These are phyloP conservation scores for Nicotiana otophora DNA, from an alignment of 257 asterid genomes.

Conservation along the genomic window DNA sequence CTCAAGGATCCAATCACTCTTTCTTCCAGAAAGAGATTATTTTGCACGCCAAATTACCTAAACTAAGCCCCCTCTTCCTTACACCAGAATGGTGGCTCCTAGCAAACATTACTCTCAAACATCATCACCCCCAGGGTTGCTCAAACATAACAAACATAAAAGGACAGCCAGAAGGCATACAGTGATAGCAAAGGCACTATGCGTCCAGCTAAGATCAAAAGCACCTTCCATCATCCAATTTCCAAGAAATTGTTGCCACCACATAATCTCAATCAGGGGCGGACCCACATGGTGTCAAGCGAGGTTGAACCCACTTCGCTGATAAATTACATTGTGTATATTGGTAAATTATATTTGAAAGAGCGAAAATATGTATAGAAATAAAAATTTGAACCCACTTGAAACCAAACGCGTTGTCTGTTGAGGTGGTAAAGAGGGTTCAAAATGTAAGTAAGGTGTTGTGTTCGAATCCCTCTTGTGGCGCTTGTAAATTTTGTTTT, in stretches of 20 bases:
- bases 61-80: background rate
- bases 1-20: background rate
- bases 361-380: too few species aligned
- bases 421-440: too few species aligned
- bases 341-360: too few species aligned
- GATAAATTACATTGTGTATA: too few species aligned
- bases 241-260: constrained; percentile 1
- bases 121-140: background rate
- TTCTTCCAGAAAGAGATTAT: background rate
- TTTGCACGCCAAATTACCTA: background rate
- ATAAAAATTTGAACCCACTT: too few species aligned
- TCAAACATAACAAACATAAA: background rate
- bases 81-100: background rate
- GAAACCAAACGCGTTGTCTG: too few species aligned
- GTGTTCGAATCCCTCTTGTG: too few species aligned
- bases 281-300: too few species aligned
- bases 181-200: background rate
- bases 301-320: too few species aligned
- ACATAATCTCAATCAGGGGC: background rate
- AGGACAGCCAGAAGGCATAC: background rate
- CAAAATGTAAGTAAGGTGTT: too few species aligned
- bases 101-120: background rate
- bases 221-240: background rate
- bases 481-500: too few species aligned
- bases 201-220: background rate